These are phyloP conservation scores for Marasmius tenuissimus DNA, from an alignment of 1,284 basidiomycete species.

Conservation along the genomic window DNA sequence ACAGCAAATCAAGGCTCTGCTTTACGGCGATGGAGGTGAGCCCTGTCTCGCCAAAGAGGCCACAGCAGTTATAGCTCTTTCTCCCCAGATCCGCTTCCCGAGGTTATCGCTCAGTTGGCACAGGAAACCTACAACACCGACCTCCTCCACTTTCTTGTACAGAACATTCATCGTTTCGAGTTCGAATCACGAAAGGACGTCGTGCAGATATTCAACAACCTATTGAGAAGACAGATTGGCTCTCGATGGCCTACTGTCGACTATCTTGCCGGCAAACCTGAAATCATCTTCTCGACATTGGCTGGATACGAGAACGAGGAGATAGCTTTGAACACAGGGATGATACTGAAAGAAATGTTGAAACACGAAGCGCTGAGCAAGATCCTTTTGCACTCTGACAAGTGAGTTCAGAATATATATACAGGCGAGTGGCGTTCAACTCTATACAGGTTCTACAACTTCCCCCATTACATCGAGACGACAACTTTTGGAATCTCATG, in stretches of 20 bases:
- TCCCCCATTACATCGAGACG: slow-evolving; percentile 95
- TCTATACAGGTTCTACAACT: slow-evolving; percentile 86
- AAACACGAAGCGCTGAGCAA: slow-evolving; percentile 91
- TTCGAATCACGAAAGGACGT: slow-evolving; percentile 98
- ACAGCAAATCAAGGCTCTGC: slow-evolving; percentile 84
- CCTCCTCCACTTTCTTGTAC: slow-evolving; percentile 80
- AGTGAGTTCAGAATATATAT: slow-evolving; percentile 53
- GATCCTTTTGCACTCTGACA: slow-evolving; percentile 89
- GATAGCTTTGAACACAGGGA: slow-evolving; percentile 95
- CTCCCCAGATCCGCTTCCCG: slow-evolving; percentile 72
- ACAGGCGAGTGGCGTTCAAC: background rate
- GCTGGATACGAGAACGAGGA: slow-evolving; percentile 94
- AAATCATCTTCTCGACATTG: slow-evolving; percentile 87
- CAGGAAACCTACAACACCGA: slow-evolving; percentile 95
- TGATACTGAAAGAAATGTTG: slow-evolving; percentile 98
- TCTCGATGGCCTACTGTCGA: slow-evolving; percentile 94
- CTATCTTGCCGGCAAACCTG: slow-evolving; percentile 82
- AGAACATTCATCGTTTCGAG: slow-evolving; percentile 85
- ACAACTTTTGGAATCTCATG: slow-evolving; percentile 98
- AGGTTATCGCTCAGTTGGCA: slow-evolving; percentile 88
- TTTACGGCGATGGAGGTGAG: slow-evolving; percentile 85
- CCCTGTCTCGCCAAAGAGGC: slow-evolving; percentile 6
- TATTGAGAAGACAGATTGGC: slow-evolving; percentile 95
- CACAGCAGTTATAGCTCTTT: background rate
- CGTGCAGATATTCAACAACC: slow-evolving; percentile 94